Conservation (phyloP, 176 grass and related monocot species). For the Bonia amplexicaulis region DNA sequence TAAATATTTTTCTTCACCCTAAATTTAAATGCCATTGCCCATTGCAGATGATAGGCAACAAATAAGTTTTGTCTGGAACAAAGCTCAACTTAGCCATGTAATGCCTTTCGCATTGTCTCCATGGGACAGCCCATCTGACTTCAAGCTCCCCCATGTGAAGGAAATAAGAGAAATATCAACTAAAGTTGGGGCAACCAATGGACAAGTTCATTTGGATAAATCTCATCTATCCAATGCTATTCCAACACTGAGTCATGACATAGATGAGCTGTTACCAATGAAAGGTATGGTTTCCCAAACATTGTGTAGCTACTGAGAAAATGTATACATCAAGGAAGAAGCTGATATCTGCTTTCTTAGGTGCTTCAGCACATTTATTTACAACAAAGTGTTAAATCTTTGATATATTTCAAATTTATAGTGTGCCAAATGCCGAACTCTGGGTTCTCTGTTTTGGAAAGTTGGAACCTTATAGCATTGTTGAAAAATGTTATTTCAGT, state of each 20-base stretch:
- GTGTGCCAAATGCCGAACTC: not conserved
- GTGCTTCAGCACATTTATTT: not conserved
- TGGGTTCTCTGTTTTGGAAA: not conserved
- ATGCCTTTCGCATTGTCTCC: constrained; percentile 44
- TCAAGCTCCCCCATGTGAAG: constrained; percentile 54
- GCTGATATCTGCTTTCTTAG: constrained; percentile 5
- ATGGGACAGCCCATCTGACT: constrained; percentile 59
- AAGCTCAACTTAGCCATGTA: constrained; percentile 46
- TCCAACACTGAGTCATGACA: constrained; percentile 38
- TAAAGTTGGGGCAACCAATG: constrained; percentile 42
- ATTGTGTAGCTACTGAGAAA: constrained; percentile 32
- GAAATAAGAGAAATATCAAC: constrained; percentile 48
- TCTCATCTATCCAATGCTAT: constrained; percentile 31
- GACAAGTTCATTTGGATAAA: constrained; percentile 52
- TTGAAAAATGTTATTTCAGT: not conserved
- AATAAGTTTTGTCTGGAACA: constrained; percentile 90
- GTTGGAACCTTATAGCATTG: not conserved
- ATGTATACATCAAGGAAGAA: not conserved
- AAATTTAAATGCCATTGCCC: constrained; percentile 15
- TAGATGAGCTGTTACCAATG: constrained; percentile 49
- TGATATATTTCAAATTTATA: not conserved
- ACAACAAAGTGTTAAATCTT: not conserved
- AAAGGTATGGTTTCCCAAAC: constrained; percentile 43
- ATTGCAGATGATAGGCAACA: constrained; percentile 73
- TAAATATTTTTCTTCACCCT: constrained; percentile 2